Evolutionary conservation across 1,284 basidiomycete species (phyloP).

Genomic region (Cutaneotrichosporon sp.): DNA sequence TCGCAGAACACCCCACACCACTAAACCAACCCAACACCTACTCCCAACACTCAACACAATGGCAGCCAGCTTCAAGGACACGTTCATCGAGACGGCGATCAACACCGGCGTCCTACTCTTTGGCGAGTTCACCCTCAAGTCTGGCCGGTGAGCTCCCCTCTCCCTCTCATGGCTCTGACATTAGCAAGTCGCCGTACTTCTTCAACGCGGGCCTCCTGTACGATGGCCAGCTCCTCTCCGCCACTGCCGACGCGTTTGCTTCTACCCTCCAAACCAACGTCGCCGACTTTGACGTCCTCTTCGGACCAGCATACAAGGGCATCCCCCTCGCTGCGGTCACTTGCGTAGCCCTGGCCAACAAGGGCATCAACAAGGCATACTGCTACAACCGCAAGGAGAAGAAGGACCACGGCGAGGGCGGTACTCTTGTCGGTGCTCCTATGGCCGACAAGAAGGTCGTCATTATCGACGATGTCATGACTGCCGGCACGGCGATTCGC

Average conservation of each 20-base stretch:
- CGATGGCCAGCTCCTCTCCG: constrained; percentile 75
- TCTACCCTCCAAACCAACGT: constrained; percentile 56
- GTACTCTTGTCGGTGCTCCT: constrained; percentile 80
- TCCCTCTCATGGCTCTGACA: background rate
- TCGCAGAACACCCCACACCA: background rate
- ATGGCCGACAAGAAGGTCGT: constrained; percentile 81
- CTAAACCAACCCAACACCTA: background rate
- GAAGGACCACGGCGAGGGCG: constrained; percentile 97
- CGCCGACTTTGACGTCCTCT: constrained; percentile 81
- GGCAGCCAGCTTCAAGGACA: constrained; percentile 38
- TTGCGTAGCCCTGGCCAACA: constrained; percentile 63
- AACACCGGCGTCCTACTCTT: constrained; percentile 67
- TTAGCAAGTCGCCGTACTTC: constrained; percentile 87
- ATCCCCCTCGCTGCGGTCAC: constrained; percentile 92
- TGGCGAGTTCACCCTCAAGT: constrained; percentile 88
- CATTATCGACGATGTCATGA: constrained; percentile 95
- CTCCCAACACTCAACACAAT: constrained; percentile 12
- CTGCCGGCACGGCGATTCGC: constrained; percentile 87
- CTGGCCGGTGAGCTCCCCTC: constrained; percentile 69
- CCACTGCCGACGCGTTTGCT: constrained; percentile 84
- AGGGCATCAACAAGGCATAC: constrained; percentile 43
- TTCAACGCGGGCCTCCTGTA: constrained; percentile 91
- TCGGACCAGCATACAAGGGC: constrained; percentile 98
- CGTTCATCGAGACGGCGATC: constrained; percentile 54
- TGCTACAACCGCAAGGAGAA: constrained; percentile 94